A percentile compares a stretch with the other conserved stretches of the same genome.
These are phyloP conservation scores for Capronia coronata DNA, from an alignment of 2,329 filamentous ascomycete species.

Conservation along the genomic window DNA sequence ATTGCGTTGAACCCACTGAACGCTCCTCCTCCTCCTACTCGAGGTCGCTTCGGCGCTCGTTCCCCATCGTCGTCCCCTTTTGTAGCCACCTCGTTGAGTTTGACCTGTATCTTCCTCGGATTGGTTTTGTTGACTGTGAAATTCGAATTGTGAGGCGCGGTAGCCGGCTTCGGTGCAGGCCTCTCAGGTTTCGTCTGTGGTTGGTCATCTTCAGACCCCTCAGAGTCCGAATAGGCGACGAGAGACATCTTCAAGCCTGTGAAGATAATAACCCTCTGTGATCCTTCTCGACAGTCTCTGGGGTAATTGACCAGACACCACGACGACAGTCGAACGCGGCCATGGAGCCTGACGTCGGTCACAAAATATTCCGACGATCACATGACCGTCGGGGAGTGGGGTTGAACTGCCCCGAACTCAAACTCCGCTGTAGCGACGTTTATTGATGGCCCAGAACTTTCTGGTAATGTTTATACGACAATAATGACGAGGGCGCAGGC, in stretches of 20 bases:
- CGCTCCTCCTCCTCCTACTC: slow-evolving; percentile 55
- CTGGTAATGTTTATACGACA: neutral
- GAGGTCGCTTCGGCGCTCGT: slow-evolving; percentile 66
- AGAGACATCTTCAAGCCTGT: slow-evolving; percentile 55
- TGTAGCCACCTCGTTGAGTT: slow-evolving; percentile 54
- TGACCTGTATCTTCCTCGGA: slow-evolving; percentile 77
- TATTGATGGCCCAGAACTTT: neutral
- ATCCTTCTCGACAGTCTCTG: neutral
- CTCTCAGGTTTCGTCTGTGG: slow-evolving; percentile 36
- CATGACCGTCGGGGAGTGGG: too few relatives aligned
- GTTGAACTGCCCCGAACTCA: neutral
- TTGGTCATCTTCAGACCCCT: slow-evolving; percentile 57
- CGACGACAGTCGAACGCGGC: neutral
- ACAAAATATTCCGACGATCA: neutral
- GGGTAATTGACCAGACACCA: neutral
- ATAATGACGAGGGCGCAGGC: neutral
- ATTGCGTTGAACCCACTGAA: slow-evolving; percentile 82
- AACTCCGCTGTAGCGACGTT: neutral
- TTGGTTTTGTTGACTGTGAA: slow-evolving; percentile 77
- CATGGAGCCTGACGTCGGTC: too few relatives aligned
- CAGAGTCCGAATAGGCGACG: slow-evolving; percentile 77
- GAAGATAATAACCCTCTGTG: neutral
- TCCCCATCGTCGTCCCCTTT: slow-evolving; percentile 40
- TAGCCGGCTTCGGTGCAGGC: slow-evolving; percentile 30
- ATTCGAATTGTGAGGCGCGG: slow-evolving; percentile 58